Evolutionary conservation across 768 basidiomycete species (phyloP), one percentile per base, ranked within the genome.

Genomic region (Agaricus blazei): DNA sequence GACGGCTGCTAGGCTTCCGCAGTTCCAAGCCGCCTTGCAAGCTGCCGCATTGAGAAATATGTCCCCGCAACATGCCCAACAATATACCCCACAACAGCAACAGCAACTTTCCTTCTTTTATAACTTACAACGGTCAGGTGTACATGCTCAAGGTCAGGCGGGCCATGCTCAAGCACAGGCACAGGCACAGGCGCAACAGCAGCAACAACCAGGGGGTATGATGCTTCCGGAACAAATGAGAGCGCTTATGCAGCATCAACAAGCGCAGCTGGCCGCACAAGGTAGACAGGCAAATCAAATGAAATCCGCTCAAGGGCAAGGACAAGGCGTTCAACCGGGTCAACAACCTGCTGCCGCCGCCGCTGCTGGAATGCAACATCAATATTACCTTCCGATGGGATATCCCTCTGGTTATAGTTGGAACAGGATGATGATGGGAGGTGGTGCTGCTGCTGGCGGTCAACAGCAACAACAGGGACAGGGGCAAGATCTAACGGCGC

Each of bases 221-320:
- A 24, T 46, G 24, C 24, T 9, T n/a, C 7, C 26, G 44, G 44
- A 46, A 27, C 44, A 46, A 27, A 23, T 46, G n/a, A 46, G 28
- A 14, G 14, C 14, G 44, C 51, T 57, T 51, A 37, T 37, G 7
- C 36, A 37, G 57, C 41, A 54, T 29, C 29, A 55, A 56, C 47
- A 54, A 58, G 41, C 45, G 45, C 40, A 55, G 55, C 14, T 40
- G 49, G 55, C 58, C 31, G 56, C 48, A n/a, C 54, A 42, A 47
- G 59, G 47, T 37, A 58, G 24, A 31, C 53, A 58, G 47, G n/a
- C 42, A 48, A 52, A 41, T 41, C 63, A 54, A n/a, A 64, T 54
- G 56, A 60, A 38, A 23, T 64, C 26, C 46, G 57, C 28, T 38
- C 48, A 50, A 40, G 36, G n/a, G 2, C 23, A 27, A 26, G 36